Conservation (phyloP, 2,329 filamentous ascomycete species). For the Trichoderma hamatum region DNA sequence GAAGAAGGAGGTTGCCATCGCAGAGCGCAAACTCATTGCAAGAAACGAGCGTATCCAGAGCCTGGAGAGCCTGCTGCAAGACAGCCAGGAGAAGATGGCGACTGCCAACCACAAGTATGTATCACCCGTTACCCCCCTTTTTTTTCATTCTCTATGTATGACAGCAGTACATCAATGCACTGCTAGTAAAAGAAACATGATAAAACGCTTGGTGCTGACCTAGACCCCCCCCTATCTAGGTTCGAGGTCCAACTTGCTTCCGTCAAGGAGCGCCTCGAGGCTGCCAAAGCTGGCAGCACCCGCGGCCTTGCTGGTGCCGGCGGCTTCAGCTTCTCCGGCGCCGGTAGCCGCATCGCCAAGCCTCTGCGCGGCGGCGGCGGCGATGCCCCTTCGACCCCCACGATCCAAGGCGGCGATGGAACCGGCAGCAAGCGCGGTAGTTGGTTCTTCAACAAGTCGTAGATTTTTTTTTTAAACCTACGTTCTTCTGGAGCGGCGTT, state of each 20-base stretch:
- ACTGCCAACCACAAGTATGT: conserved; percentile 95
- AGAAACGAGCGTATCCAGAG: conserved; percentile 96
- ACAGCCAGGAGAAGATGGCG: conserved; percentile 97
- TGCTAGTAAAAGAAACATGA: conserved; percentile 9
- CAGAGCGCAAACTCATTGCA: conserved; percentile 94
- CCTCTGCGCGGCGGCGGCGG: conserved; percentile 65
- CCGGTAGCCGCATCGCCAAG: conserved; percentile 70
- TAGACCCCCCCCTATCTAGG: conserved; percentile 51
- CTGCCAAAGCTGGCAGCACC: conserved; percentile 88
- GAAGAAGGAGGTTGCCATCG: conserved; percentile 99
- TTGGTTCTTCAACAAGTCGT: conserved; percentile 73
- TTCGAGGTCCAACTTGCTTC: conserved; percentile 97
- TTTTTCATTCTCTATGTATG: neutral
- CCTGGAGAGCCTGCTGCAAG: conserved; percentile 87
- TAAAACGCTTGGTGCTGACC: conserved; percentile 21
- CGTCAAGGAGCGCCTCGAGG: conserved; percentile 96
- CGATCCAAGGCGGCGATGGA: conserved; percentile 61
- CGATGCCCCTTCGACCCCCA: conserved; percentile 53
- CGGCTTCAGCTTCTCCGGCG: conserved; percentile 71
- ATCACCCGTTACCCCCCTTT: neutral
- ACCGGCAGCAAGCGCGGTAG: conserved; percentile 67
- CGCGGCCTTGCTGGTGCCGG: conserved; percentile 73
- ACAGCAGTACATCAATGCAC: conserved; percentile 36
- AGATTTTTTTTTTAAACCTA: conserved; percentile 30
- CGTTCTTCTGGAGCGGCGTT: conserved; percentile 33